Evolutionary conservation across 169 alveolate genomes (phyloP).

Genomic region (Babesia bigemina): DNA sequence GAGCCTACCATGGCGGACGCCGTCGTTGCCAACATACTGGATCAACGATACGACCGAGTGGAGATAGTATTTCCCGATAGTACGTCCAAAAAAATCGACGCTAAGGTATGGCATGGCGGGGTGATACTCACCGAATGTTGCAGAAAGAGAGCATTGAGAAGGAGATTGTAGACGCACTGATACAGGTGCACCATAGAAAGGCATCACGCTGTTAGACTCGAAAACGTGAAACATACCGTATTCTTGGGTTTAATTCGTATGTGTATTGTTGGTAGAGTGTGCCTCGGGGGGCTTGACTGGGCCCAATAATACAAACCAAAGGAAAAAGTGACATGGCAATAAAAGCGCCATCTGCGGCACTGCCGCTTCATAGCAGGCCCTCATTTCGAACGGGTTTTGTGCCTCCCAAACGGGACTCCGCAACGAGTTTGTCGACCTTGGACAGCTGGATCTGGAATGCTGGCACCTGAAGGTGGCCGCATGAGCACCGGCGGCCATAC

Average conservation of each 20-base stretch:
- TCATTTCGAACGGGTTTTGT: conserved; percentile 19
- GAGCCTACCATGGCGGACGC: conserved; percentile 47
- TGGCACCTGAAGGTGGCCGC: conserved; percentile 69
- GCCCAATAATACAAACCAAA: too few relatives aligned
- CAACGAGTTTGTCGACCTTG: conserved; percentile 56
- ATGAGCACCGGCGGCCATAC: conserved; percentile 68
- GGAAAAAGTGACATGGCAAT: too few relatives aligned
- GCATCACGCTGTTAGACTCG: too few relatives aligned
- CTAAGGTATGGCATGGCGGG: neutral
- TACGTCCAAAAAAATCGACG: neutral
- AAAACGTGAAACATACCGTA: too few relatives aligned
- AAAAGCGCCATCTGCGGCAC: too few relatives aligned
- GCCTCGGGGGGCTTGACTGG: too few relatives aligned
- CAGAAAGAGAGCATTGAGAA: conserved; percentile 10
- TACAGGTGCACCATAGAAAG: conserved; percentile 1
- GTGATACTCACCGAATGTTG: neutral
- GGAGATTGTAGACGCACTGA: conserved; percentile 7
- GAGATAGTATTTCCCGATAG: conserved; percentile 17
- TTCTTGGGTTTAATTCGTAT: too few relatives aligned
- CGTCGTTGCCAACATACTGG: conserved; percentile 35
- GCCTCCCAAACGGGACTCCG: conserved; percentile 30
- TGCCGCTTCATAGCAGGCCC: neutral
- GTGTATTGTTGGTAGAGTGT: too few relatives aligned
- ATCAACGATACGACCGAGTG: conserved; percentile 19
- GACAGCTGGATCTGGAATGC: conserved; percentile 67